Base-by-base conservation (phyloP, 208 protist species). In the Crithidia mellificae region DNA sequence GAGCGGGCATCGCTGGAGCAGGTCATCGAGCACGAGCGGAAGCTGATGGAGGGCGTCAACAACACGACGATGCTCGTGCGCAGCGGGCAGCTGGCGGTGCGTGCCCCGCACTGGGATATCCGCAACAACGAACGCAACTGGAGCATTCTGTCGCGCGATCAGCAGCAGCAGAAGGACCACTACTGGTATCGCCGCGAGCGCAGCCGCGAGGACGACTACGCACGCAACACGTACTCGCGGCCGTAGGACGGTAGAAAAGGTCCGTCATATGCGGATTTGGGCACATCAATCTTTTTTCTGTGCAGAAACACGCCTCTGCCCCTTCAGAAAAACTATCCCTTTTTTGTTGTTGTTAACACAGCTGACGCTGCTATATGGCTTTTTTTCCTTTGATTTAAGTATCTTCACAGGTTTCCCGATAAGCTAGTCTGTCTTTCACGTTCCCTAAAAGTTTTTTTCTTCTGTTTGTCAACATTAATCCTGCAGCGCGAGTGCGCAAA, bases 121-220 rank as follows among this genome's bases (percentile, higher is more conserved):
- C 84, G 89, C 51, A 94, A 92, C 63, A 94, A 80, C 74, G 89
- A 94, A 70, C 82, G 89, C 32, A 94, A 94, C 69, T 94, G 89
- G 87, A 84, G 78, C 41, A 92, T 94, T 56, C 53, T 94, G 56
- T 76, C 86, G 17, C 81, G 86, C 25, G 89, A 94, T 55, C 89
- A 88, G 71, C 89, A 94, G 77, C 85, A 91, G 72, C 89, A 94
- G 74, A 94, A 90, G 72, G 89, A 94, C 70, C 83, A 92, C 72
- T 94, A 92, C 68, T 90, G 84, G 89, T 94, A 94, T 72, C 86
- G 89, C 43, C 39, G 80, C 15, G 86, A 94, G 63, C 76, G 89
- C 19, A 94, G 89, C 69, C 78, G 79, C 27, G 89, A 94, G 19
- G 89, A 94, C 66, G 89, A 94, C 70, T 94, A 84, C 68, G 81